Percentiles rank a stretch among this genome's conserved stretches.
phyloP scores from a whole-genome alignment of 2,329 filamentous ascomycete genomes.

The Fonsecaea multimorphosa region DNA sequence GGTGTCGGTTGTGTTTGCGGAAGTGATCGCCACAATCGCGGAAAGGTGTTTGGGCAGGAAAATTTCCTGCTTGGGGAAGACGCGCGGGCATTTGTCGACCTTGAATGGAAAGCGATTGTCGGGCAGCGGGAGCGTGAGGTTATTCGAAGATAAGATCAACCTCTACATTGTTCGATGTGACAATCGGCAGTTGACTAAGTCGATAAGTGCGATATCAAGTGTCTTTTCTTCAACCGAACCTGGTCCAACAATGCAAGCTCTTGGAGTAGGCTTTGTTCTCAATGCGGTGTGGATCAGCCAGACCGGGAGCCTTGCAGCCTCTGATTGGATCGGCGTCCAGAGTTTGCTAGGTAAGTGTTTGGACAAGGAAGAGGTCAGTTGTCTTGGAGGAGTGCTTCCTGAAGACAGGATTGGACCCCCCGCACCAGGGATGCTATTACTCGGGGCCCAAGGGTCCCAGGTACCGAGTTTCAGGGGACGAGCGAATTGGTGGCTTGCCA shows the following conservation, averaged over 20 bases:
- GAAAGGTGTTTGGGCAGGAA: not conserved
- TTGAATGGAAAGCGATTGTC: not conserved
- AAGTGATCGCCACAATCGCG: not conserved
- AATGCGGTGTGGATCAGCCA: slow-evolving; percentile 1
- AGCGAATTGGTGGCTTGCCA: not conserved
- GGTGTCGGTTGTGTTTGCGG: not conserved
- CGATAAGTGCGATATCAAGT: slow-evolving; percentile 1
- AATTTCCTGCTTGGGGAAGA: not conserved
- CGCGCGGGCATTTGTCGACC: not conserved
- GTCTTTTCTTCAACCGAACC: not conserved
- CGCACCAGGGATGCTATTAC: not conserved
- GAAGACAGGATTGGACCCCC: slow-evolving; percentile 11
- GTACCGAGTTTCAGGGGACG: slow-evolving; percentile 4
- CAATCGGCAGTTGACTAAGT: not conserved
- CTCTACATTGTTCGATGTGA: not conserved
- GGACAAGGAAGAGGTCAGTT: not conserved
- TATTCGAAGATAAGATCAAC: not conserved
- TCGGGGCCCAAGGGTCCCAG: not conserved
- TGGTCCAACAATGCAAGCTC: not conserved
- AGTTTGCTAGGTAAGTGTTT: not conserved
- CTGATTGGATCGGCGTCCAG: slow-evolving; percentile 12
- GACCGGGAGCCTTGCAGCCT: slow-evolving; percentile 4
- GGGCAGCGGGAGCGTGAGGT: not conserved
- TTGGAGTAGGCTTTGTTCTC: not conserved
- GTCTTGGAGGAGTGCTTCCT: not conserved